Evolutionary conservation across 768 basidiomycete genomes (phyloP), one percentile per base, ranked within the genome.

Genomic region (Leccinum ochraceum): DNA sequence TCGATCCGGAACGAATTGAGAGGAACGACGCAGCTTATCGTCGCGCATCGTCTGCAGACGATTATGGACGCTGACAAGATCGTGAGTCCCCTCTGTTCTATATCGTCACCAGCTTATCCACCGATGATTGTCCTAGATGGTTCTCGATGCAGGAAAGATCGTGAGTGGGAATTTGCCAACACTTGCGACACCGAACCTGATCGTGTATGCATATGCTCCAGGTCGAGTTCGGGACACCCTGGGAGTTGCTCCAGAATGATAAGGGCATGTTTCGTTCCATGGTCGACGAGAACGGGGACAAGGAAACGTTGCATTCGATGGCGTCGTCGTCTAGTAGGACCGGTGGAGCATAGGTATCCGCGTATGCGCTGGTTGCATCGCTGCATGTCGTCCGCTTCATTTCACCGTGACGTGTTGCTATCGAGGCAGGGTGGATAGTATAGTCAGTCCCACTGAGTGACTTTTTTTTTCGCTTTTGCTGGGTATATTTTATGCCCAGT

Each of bases 51-150:
- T 17, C 66, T 84, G 8, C 78, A 80, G 59, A 86, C 81, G 7
- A 82, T 87, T 61, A 84, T 85, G 76, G 85, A 86, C 55, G 82
- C 84, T 4, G 85, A 87, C 67, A 82, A 83, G 64, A 82, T 87
- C 50, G 77, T 86, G 59, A 52, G 74, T 24, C 6, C 6, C 22
- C 20, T 36, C 54, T 37, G 32, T 17, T 16, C 34, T 3, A 22
- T 24, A 20, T 48, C 16, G 24, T 20, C 20, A 6, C 11, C 3
- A n/a, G 1, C n/a, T 10, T 49, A n/a, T 39, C 16, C 28, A 56
- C 9, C 7, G 10, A 42, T 14, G 6, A 16, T 11, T 16, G 54
- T 17, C 3, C 17, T 36, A 79, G 80, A 78, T 80, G 75, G 77
- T 80, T 11, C 76, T 80, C 10, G 79, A 80, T 54, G 72, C 74